Evolutionary conservation across 2,329 filamentous ascomycete genomes (phyloP), one percentile per base, ranked within the genome.

Genomic region (Fusarium palustre): DNA sequence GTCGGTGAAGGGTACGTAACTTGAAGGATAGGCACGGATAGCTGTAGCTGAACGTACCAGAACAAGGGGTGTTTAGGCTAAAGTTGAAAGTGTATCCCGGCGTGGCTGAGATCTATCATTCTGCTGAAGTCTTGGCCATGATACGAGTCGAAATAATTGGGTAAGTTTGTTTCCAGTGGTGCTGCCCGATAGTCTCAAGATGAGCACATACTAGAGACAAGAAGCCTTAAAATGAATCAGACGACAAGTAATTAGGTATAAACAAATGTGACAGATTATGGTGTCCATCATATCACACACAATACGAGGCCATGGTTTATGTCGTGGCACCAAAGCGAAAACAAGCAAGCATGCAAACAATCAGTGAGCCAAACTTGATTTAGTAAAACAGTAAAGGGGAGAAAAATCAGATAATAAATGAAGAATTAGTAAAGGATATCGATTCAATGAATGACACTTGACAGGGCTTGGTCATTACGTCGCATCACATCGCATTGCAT

Each of bases 91-190:
- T 22, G 48, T 16, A 39, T 52, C 48, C 66, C 60, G 59, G 39
- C 30, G 64, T 61, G 66, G 70, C 67, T 71, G 66, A 74, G 61
- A 72, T 72, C 71, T 70, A 68, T 72, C 63, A 69, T 54, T 30
- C 34, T 52, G 48, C 48, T 50, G 48, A 52, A 52, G 10, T 52
- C 59, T 58, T 50, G 59, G 38, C 50, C 41, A 47, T 48, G 47
- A 22, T 42, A 60, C 36, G 33, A 54, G 33, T 66, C 24, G 43
- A 49, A 45, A 48, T 59, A 33, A 64, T 47, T 64, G 45, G 25
- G 30, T 33, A 43, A 18, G 33, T 39, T 30, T 30, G 30, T 42
- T 42, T 30, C 11, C 45, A 31, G 15, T 36, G 52, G 48, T 39
- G 66, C 42, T 69, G 55, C 69, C 68, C 43, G 59, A 69, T 47